phyloP scores from a whole-genome alignment of 169 alveolate genomes.

The Prorocentrum cordatum region DNA sequence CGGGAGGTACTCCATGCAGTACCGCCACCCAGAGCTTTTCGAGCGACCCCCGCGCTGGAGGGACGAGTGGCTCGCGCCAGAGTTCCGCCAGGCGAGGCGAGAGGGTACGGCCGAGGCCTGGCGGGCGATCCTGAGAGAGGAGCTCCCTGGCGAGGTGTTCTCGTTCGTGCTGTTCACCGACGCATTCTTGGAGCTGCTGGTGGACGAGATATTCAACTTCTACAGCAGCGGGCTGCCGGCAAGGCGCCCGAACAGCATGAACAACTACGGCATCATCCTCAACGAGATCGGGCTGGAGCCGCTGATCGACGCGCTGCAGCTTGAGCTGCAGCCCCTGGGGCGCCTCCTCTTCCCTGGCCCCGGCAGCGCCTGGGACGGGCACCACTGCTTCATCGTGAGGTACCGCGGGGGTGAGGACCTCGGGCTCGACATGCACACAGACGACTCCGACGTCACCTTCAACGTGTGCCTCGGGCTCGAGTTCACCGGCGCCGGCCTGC shows the following conservation, averaged over 20 bases:
- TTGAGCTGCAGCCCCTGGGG: conserved; percentile 29
- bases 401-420: conserved; percentile 15
- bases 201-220: conserved; percentile 42
- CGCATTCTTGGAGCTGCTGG: not conserved
- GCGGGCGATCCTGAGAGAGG: too few species aligned
- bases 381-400: conserved; percentile 58
- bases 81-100: too few species aligned
- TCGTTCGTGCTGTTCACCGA: too few species aligned
- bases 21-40: too few species aligned
- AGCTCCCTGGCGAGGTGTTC: too few species aligned
- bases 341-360: conserved; percentile 32
- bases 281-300: conserved; percentile 57
- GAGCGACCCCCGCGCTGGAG: too few species aligned
- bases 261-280: conserved; percentile 36
- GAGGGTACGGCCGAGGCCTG: too few species aligned
- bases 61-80: too few species aligned
- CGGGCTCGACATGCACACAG: conserved; percentile 64
- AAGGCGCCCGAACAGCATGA: conserved; percentile 68
- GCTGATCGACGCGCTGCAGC: conserved; percentile 30
- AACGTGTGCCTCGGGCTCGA: conserved; percentile 43
- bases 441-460: conserved; percentile 44
- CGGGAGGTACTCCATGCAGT: too few species aligned
- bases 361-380: conserved; percentile 62
- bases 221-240: conserved; percentile 52
- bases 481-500: conserved; percentile 47